Conservation (phyloP, 176 grass and related monocot species). For the Rhynchospora pubera region DNA sequence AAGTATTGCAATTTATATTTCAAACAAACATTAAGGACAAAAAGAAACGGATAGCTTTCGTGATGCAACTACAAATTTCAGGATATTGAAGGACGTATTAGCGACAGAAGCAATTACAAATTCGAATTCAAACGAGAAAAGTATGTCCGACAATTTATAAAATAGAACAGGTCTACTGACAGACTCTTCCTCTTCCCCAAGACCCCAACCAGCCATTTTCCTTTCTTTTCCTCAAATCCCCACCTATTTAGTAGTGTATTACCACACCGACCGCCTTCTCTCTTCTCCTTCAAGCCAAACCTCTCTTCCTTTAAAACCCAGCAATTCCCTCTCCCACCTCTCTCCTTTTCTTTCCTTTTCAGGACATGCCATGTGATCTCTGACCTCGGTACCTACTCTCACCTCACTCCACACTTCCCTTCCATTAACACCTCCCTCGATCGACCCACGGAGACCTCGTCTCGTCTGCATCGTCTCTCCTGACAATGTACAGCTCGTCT, state of each 20-base stretch:
- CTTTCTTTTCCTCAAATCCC: neutral
- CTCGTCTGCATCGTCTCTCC: neutral
- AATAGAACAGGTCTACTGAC: slow-evolving; percentile 13
- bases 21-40: neutral
- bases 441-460: neutral
- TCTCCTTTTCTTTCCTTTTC: slow-evolving; percentile 41
- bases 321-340: slow-evolving; percentile 33
- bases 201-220: no score
- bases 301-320: slow-evolving; percentile 46
- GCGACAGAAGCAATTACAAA: neutral
- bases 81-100: neutral
- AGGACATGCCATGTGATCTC: slow-evolving; percentile 68
- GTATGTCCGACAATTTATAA: slow-evolving; percentile 10
- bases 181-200: neutral
- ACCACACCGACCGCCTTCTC: neutral
- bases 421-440: neutral
- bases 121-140: slow-evolving; percentile 13
- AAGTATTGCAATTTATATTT: neutral
- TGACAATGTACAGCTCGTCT: slow-evolving; percentile 31
- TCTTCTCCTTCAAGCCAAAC: slow-evolving; percentile 17
- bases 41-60: neutral
- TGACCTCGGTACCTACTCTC: slow-evolving; percentile 35
- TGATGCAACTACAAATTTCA: neutral
- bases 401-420: neutral
- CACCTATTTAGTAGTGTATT: no score